phyloP scores from a whole-genome alignment of 2,329 filamentous ascomycete species.

The Calonectria pteridis region DNA sequence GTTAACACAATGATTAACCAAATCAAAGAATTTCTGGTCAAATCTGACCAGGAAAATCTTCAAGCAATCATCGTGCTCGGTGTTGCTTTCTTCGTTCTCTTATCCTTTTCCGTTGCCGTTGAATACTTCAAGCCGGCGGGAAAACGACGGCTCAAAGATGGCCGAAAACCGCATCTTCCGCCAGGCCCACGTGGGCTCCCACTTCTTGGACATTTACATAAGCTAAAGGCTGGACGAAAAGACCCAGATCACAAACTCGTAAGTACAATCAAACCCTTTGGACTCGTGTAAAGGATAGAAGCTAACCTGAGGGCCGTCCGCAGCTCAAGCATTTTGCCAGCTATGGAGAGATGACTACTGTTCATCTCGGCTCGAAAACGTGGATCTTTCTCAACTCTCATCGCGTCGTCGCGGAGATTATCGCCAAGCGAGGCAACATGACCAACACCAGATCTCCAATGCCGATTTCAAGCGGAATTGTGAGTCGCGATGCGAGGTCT shows the following conservation, averaged over 20 bases:
- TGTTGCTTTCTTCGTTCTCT: too few species aligned
- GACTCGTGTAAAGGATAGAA: too few species aligned
- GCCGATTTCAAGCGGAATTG: constrained; percentile 51
- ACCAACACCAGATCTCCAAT: constrained; percentile 45
- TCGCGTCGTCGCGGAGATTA: constrained; percentile 53
- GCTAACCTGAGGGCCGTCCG: not conserved
- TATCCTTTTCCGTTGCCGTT: too few species aligned
- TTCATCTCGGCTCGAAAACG: constrained; percentile 50
- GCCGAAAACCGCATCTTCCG: constrained; percentile 8
- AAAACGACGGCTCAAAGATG: constrained; percentile 3
- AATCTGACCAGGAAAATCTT: too few species aligned
- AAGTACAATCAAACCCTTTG: not conserved
- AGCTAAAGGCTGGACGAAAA: not conserved
- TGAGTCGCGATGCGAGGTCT: constrained; percentile 49
- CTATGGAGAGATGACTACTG: constrained; percentile 46
- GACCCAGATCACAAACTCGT: constrained; percentile 12
- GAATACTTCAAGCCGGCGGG: constrained; percentile 15
- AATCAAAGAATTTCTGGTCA: too few species aligned
- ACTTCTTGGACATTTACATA: not conserved
- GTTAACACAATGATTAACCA: too few species aligned
- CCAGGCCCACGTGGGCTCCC: constrained; percentile 12
- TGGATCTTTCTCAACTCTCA: constrained; percentile 58
- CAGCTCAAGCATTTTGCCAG: not conserved
- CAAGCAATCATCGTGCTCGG: too few species aligned
- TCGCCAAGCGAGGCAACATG: constrained; percentile 50